A percentile compares a stretch with the other conserved stretches of the same genome.
Conservation (phyloP, 2,329 filamentous ascomycete species). For the Aquanectria penicillioides region DNA sequence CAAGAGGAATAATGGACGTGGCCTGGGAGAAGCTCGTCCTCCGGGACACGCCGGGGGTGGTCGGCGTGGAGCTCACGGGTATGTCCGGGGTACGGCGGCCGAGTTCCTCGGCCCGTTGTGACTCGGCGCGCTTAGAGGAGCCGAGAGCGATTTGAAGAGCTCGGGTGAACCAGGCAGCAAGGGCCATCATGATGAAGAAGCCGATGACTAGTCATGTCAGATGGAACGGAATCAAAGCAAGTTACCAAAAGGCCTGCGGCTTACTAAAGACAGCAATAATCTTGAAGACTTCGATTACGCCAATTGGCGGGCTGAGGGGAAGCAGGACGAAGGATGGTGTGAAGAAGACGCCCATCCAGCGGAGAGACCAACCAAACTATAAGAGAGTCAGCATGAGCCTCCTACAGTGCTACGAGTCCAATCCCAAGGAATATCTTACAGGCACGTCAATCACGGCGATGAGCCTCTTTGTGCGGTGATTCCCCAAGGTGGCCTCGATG, state of each 20-base stretch:
- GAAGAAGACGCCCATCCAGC: slow-evolving; percentile 69
- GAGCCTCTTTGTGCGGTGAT: slow-evolving; percentile 57
- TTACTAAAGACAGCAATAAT: slow-evolving; percentile 68
- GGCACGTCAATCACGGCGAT: slow-evolving; percentile 64
- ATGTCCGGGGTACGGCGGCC: slow-evolving; percentile 53
- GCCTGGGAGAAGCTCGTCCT: slow-evolving; percentile 40
- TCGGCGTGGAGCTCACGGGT: slow-evolving; percentile 48
- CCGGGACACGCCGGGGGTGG: slow-evolving; percentile 41
- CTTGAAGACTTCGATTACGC: slow-evolving; percentile 64
- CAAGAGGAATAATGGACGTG: slow-evolving; percentile 35
- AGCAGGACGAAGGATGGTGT: slow-evolving; percentile 68
- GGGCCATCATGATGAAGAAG: slow-evolving; percentile 61
- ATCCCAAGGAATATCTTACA: slow-evolving; percentile 46
- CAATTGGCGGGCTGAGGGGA: slow-evolving; percentile 64
- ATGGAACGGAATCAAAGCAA: not conserved
- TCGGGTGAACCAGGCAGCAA: slow-evolving; percentile 65
- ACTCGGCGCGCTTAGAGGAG: slow-evolving; percentile 61
- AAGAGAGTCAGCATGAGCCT: not conserved
- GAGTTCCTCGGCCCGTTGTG: slow-evolving; percentile 61
- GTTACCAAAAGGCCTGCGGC: slow-evolving; percentile 26
- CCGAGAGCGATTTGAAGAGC: slow-evolving; percentile 62
- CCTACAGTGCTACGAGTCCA: not conserved
- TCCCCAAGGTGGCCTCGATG: slow-evolving; percentile 58
- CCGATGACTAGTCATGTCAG: slow-evolving; percentile 57
- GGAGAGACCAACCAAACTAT: slow-evolving; percentile 65